A percentile compares a stretch with the other conserved stretches of the same genome.
Evolutionary conservation across 1,284 basidiomycete species (phyloP).

Genomic region (Cutaneotrichosporon cutaneum): DNA sequence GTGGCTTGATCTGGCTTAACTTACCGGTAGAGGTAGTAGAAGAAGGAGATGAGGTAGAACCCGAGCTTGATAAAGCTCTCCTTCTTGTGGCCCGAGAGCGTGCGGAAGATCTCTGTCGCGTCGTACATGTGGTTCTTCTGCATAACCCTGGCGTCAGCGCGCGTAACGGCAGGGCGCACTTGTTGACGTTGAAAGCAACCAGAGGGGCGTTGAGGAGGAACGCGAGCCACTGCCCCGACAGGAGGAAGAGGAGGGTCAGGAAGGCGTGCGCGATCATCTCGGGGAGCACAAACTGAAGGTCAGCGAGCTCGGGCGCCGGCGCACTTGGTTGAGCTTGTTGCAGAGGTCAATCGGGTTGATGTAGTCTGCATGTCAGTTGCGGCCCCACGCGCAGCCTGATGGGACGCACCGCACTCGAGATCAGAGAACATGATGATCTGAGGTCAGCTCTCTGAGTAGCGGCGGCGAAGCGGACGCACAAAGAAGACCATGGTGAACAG

Average conservation of each 20-base stretch:
- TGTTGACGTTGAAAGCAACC: slow-evolving; percentile 89
- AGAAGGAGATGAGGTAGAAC: slow-evolving; percentile 91
- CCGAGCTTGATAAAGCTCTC: slow-evolving; percentile 95
- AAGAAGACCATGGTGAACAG: slow-evolving; percentile 98
- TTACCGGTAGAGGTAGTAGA: slow-evolving; percentile 93
- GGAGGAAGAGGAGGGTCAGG: slow-evolving; percentile 81
- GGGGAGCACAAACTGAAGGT: slow-evolving; percentile 86
- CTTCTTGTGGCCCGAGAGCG: slow-evolving; percentile 90
- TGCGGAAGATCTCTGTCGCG: slow-evolving; percentile 98
- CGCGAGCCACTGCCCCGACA: slow-evolving; percentile 93
- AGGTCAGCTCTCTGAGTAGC: slow-evolving; percentile 15
- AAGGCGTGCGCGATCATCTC: slow-evolving; percentile 95
- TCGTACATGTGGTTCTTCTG: slow-evolving; percentile 98
- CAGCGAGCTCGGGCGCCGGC: slow-evolving; percentile 9
- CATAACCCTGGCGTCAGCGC: slow-evolving; percentile 66
- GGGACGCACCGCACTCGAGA: slow-evolving; percentile 70
- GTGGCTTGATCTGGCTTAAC: slow-evolving; percentile 42
- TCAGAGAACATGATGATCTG: slow-evolving; percentile 99
- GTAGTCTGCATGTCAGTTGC: slow-evolving; percentile 62
- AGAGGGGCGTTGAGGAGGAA: slow-evolving; percentile 90
- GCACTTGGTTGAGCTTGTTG: slow-evolving; percentile 97
- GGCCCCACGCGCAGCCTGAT: not conserved
- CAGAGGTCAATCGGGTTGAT: slow-evolving; percentile 99
- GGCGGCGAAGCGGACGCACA: slow-evolving; percentile 60
- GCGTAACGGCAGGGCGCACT: slow-evolving; percentile 60